Base-by-base conservation (phyloP, 257 asterid species). In the Prunella vulgaris region DNA sequence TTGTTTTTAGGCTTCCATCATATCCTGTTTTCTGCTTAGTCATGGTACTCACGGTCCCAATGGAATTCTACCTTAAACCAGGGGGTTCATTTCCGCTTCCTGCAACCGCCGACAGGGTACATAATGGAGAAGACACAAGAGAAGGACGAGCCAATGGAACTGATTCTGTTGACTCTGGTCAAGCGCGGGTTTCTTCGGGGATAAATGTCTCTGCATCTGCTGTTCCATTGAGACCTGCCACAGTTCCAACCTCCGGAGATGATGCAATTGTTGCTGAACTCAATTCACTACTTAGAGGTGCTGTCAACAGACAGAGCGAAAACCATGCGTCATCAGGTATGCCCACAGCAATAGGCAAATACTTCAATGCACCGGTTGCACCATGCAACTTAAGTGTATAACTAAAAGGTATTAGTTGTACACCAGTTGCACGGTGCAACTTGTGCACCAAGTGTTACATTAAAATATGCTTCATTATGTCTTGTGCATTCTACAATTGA, bases 11-110 rank as follows among this genome's bases (percentile, higher is more conserved):
- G 51, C 53, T 60, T 21, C 33, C n/a, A 5, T 17, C 12, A 1
- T 25, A 33, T 65, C 63, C n/a, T 9, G 20, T 48, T 65, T 64
- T 66, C 14, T 64, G 32, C 27, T 18, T 20, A 15, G 24, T 38
- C 37, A 57, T 33, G 58, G 33, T 73, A 56, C 61, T 42, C 53
- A 65, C 28, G 5, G 37, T 66, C 49, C 57, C 70, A 24, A 33
- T 66, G 60, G 60, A 54, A 44, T 46, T 28, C 27, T 33, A 51
- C 59, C 18, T 68, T 13, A 52, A 32, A 81, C 44, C 78, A 85
- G 91, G 88, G 71, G 79, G 87, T 65, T 33, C 88, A 17, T 70
- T 80, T 69, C 71, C 82, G 28, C 85, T 89, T 72, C 60, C 95
- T 66, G 70, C 82, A 32, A 76, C 56, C 66, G 93, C 86, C 52